Evolutionary conservation across 495 filamentous ascomycete genomes (phyloP).

Genomic region (Lepidopterella palustris): DNA sequence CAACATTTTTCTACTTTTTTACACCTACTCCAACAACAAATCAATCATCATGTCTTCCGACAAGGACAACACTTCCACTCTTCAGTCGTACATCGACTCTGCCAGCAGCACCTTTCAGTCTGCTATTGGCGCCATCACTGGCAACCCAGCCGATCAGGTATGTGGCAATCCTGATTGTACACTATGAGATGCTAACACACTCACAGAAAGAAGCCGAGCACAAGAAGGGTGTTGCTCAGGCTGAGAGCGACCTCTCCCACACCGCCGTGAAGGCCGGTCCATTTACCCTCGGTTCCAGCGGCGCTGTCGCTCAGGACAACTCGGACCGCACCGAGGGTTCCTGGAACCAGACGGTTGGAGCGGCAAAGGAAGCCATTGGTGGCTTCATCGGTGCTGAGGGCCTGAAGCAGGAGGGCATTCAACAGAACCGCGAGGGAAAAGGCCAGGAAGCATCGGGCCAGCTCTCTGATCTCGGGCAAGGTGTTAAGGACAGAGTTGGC

Average conservation of each 20-base stretch:
- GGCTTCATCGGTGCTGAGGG: conserved; percentile 66
- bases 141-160: conserved; percentile 63
- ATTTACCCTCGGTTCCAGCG: conserved; percentile 59
- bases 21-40: conserved; percentile 1
- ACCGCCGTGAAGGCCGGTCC: conserved; percentile 65
- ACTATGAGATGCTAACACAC: conserved; percentile 4
- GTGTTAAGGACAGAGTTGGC: conserved; percentile 62
- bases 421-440: conserved; percentile 78
- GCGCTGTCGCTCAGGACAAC: conserved; percentile 65
- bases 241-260: conserved; percentile 64
- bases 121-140: conserved; percentile 65
- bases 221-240: conserved; percentile 44
- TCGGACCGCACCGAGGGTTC: conserved; percentile 62
- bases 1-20: not conserved
- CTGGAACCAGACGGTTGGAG: conserved; percentile 83
- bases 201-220: conserved; percentile 29
- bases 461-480: conserved; percentile 65
- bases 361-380: conserved; percentile 76
- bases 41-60: conserved; percentile 13
- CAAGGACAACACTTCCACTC: conserved; percentile 51
- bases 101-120: conserved; percentile 67
- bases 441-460: conserved; percentile 79
- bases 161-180: not conserved
- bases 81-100: conserved; percentile 76
- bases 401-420: conserved; percentile 63